Conservation (phyloP, 2,329 filamentous ascomycete species). For the Emmonsiellopsis sp. region DNA sequence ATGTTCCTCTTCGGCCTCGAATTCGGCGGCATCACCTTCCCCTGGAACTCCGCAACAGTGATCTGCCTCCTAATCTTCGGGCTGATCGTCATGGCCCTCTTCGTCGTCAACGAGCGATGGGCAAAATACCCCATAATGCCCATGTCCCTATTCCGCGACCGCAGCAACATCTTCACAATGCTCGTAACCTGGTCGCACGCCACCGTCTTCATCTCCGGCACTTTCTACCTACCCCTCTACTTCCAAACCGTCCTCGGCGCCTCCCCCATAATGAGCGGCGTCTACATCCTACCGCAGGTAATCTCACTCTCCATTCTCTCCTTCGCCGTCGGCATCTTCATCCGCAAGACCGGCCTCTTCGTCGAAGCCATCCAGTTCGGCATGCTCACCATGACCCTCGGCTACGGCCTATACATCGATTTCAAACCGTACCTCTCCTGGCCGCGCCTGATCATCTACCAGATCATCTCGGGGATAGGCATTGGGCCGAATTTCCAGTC, state of each 20-base stretch:
- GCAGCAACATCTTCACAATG: conserved; percentile 58
- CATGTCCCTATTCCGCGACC: conserved; percentile 55
- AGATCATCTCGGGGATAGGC: conserved; percentile 52
- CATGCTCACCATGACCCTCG: conserved; percentile 51
- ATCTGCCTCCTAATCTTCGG: conserved; percentile 73
- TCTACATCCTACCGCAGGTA: conserved; percentile 64
- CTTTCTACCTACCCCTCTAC: conserved; percentile 77
- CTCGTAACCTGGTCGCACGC: conserved; percentile 62
- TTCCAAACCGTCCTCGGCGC: conserved; percentile 67
- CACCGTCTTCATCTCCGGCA: conserved; percentile 65
- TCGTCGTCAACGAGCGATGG: conserved; percentile 63
- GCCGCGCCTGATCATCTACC: conserved; percentile 42
- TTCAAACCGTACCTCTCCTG: conserved; percentile 44
- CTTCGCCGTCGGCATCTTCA: conserved; percentile 53
- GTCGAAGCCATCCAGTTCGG: conserved; percentile 51
- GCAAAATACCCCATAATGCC: conserved; percentile 74
- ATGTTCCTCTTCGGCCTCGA: conserved; percentile 83
- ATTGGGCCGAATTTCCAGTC: conserved; percentile 55
- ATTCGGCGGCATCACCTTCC: conserved; percentile 65
- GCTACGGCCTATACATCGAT: conserved; percentile 56
- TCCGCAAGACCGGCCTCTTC: conserved; percentile 64
- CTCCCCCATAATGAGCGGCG: conserved; percentile 60
- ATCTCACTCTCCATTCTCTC: conserved; percentile 58
- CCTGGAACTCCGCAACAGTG: conserved; percentile 66
- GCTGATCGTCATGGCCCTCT: conserved; percentile 51